Base-by-base conservation (phyloP, 1,284 basidiomycete species). In the Naganishia sp. region DNA sequence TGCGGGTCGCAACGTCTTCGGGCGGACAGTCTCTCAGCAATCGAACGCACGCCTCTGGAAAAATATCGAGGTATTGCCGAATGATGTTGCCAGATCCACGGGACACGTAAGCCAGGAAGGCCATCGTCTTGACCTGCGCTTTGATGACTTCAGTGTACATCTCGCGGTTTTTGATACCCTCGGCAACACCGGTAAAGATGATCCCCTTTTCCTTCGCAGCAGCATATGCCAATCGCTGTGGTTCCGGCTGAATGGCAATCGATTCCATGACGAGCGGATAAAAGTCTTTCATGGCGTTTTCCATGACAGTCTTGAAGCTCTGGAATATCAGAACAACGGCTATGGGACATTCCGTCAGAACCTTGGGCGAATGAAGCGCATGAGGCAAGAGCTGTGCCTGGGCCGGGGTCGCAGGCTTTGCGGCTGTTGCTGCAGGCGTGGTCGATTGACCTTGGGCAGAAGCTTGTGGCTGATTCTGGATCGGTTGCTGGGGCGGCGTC, bases 51-150 rank as follows among this genome's bases (percentile, higher is more conserved):
- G 88, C 86, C 56, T 90, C 83, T 21, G 95, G 89, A 45, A 99
- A 85, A 5, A 86, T 86, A 72, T 95, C 90, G 5, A 89, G 88
- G 72, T 93, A 92, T 11, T 86, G 83, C 53, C 90, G 88, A 69
- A 88, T 85, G 63, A 88, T 86, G 39, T 91, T 89, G 39, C 80
- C 77, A 78, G 81, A 80, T 33, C 87, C 89, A 61, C 94, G 86
- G 69, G 95, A 85, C 31, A 96, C 88, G 81, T 94, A 98, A 0
- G 94, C 92, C 53, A 97, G 82, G 77, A 94, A 97, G 5, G 93
- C 94, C 78, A 98, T 87, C 71, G 92, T 89, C 91, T 94, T 99
- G 75, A 96, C 90, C 79, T 99, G 95, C 0, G 93, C 90, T 65
- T 87, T 87, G 70, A 97, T 87, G 72, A 98, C 89, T 75, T 98